A percentile compares a stretch with the other conserved stretches of the same genome.
phyloP scores from a whole-genome alignment of 176 grass and related monocot species.

The Thinopyrum elongatum region DNA sequence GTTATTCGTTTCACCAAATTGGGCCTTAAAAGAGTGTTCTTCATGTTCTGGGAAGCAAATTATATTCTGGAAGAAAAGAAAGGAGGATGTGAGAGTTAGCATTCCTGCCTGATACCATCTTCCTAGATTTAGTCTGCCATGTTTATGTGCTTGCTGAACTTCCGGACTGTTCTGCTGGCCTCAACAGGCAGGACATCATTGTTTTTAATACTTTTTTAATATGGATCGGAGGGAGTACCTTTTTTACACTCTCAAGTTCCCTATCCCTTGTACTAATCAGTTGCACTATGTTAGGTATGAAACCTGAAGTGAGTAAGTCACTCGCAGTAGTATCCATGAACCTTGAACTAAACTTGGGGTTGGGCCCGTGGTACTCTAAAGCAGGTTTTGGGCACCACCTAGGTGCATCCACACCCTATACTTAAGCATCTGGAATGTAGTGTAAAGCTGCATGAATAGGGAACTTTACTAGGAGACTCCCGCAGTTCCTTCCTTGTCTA shows the following conservation, averaged over 20 bases:
- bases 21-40: neutral
- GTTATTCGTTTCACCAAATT: neutral
- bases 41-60: neutral
- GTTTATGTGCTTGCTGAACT: constrained; percentile 45
- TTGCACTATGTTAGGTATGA: neutral
- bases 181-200: constrained; percentile 38
- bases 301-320: neutral
- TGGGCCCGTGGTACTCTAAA: neutral
- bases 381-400: neutral
- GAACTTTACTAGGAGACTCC: neutral
- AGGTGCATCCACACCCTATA: neutral
- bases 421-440: neutral
- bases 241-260: neutral
- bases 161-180: constrained; percentile 40
- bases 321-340: neutral
- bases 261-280: neutral
- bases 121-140: constrained; percentile 55
- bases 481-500: too few relatives aligned
- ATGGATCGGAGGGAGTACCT: too few relatives aligned
- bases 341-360: neutral
- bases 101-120: constrained; percentile 62
- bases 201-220: neutral
- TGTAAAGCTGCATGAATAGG: neutral
- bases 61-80: constrained; percentile 62
- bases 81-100: constrained; percentile 45